These are phyloP conservation scores for Betula pendula DNA, from an alignment of 306 rosid species.

Conservation along the genomic window DNA sequence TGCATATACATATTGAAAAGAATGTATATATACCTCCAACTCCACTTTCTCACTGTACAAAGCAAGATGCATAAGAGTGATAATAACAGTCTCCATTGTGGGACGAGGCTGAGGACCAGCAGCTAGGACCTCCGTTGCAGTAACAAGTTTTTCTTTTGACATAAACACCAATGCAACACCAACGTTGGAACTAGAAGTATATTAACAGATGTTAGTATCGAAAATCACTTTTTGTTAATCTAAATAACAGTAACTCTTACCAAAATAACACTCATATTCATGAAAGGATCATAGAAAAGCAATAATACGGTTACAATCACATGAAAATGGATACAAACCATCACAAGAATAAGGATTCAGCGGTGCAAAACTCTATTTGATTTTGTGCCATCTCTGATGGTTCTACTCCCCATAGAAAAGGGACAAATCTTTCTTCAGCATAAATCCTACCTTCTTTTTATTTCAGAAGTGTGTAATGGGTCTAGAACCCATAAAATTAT, in stretches of 20 bases:
- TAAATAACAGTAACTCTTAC: neutral
- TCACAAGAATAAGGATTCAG: neutral
- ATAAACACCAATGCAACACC: constrained; percentile 68
- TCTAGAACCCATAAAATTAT: neutral
- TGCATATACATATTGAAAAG: neutral
- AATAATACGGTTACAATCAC: neutral
- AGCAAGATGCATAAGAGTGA: constrained; percentile 89
- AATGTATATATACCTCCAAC: constrained; percentile 55
- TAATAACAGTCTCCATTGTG: constrained; percentile 67
- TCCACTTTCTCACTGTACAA: constrained; percentile 81
- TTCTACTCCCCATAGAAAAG: neutral
- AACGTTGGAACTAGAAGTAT: constrained; percentile 65
- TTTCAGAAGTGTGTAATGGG: neutral
- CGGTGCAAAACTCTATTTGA: neutral
- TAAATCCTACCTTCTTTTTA: neutral
- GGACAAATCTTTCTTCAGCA: neutral
- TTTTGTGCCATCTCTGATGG: neutral
- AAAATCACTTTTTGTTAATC: neutral
- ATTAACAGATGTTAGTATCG: constrained; percentile 19
- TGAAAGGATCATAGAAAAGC: neutral
- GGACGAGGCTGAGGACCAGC: constrained; percentile 75
- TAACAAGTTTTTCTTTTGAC: constrained; percentile 57
- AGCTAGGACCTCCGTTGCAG: constrained; percentile 73
- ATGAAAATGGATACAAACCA: neutral
- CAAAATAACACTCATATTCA: neutral